Evolutionary conservation across 306 rosid species (phyloP).

Genomic region (Carpinus fangiana): DNA sequence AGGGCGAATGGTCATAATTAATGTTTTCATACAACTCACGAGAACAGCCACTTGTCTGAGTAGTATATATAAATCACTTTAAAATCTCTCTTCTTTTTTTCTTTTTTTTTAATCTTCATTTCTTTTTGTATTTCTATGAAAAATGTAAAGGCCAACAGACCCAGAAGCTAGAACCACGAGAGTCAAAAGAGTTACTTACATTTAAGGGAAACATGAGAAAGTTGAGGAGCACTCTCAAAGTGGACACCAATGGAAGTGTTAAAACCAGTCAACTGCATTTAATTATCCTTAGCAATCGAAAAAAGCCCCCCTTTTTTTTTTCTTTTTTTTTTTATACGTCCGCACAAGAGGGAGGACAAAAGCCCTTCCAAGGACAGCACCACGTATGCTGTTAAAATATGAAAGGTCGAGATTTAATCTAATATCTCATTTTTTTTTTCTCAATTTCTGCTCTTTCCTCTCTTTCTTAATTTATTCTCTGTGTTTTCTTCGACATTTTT

Average conservation of each 20-base stretch:
- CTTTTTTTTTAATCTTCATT: not conserved
- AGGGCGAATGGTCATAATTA: slow-evolving; percentile 19
- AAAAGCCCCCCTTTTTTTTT: not conserved
- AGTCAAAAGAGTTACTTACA: slow-evolving; percentile 16
- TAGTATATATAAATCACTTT: not conserved
- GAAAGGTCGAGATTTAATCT: too few species aligned
- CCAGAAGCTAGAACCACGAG: slow-evolving; percentile 27
- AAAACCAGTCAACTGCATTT: not conserved
- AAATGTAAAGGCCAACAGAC: slow-evolving; percentile 15
- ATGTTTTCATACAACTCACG: slow-evolving; percentile 46
- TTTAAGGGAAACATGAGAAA: slow-evolving; percentile 45
- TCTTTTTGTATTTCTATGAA: slow-evolving; percentile 2
- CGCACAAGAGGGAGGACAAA: too few species aligned
- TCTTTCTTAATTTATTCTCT: too few species aligned
- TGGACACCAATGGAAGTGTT: slow-evolving; percentile 6
- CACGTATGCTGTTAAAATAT: too few species aligned
- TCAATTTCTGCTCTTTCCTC: too few species aligned
- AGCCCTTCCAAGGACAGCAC: too few species aligned
- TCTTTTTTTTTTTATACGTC: too few species aligned
- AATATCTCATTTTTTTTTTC: too few species aligned
- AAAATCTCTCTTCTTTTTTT: not conserved
- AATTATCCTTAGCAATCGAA: not conserved
- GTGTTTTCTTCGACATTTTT: too few species aligned
- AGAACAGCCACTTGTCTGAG: slow-evolving; percentile 32
- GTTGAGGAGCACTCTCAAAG: slow-evolving; percentile 28